Percentiles rank a stretch among this genome's conserved stretches.
These are phyloP conservation scores for Ganoderma lucidum DNA, from an alignment of 1,284 basidiomycete species.

Conservation along the genomic window DNA sequence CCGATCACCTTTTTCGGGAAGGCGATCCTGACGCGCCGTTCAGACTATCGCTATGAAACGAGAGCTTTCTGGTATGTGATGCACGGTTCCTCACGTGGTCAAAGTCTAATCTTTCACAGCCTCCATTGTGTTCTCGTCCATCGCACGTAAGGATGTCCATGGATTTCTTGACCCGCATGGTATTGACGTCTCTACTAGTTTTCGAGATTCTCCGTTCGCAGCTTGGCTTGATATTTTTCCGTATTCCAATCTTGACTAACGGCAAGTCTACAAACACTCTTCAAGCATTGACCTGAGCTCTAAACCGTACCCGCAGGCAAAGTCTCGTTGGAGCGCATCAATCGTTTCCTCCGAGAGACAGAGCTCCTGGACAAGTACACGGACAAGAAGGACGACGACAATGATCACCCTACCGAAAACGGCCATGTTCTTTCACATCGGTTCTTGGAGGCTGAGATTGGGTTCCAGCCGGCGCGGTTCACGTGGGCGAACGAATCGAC, in stretches of 20 bases:
- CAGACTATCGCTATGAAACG: conserved; percentile 41
- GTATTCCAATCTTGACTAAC: conserved; percentile 11
- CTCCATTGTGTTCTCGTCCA: conserved; percentile 48
- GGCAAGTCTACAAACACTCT: neutral
- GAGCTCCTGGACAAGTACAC: conserved; percentile 54
- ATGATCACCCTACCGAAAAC: conserved; percentile 19
- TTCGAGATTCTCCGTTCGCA: conserved; percentile 11
- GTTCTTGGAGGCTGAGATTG: conserved; percentile 37
- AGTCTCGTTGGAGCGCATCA: conserved; percentile 54
- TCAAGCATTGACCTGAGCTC: neutral
- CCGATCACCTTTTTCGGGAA: neutral
- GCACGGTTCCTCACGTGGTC: neutral
- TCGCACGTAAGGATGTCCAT: conserved; percentile 38
- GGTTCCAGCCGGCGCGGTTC: conserved; percentile 48
- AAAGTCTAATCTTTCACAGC: conserved; percentile 32
- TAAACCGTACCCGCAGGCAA: conserved; percentile 36
- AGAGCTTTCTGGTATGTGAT: conserved; percentile 41
- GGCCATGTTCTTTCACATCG: neutral
- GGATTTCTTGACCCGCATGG: no score
- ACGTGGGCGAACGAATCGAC: conserved; percentile 42
- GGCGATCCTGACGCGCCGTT: neutral
- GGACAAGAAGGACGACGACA: neutral
- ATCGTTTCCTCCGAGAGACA: conserved; percentile 54
- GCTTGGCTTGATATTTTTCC: conserved; percentile 11
- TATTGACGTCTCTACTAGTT: neutral